Conservation (phyloP, 177 flowering plant genomes). For the Tripterygium wilfordii region DNA sequence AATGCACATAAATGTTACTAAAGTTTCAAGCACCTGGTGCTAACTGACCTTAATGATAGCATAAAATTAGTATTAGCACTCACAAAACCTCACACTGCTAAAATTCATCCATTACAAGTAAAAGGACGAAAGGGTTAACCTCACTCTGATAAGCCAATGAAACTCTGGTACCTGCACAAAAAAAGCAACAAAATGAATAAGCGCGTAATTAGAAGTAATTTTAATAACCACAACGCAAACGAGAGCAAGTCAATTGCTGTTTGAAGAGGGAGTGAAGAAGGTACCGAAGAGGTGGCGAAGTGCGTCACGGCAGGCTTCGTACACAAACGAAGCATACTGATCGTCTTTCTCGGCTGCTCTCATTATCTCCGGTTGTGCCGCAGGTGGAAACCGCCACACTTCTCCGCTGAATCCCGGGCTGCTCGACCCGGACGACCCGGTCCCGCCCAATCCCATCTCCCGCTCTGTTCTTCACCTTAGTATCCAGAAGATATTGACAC, state of each 20-base stretch:
- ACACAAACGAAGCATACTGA: conserved; percentile 82
- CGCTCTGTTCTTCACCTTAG: no score
- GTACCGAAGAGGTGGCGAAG: conserved; percentile 86
- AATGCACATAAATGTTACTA: no score
- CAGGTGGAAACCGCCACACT: conserved; percentile 71
- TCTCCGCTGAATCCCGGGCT: no score
- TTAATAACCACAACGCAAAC: no score
- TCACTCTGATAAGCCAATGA: conserved; percentile 78
- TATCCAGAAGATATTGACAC: no score
- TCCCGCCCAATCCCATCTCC: no score
- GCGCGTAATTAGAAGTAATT: background rate
- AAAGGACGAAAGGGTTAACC: conserved; percentile 30
- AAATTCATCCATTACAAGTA: background rate
- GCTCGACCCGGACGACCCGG: no score
- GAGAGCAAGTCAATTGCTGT: background rate
- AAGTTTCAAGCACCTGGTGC: no score
- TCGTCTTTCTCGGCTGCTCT: conserved; percentile 98
- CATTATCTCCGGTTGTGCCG: conserved; percentile 97
- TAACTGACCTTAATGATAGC: no score
- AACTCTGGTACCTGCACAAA: conserved; percentile 63
- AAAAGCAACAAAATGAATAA: background rate
- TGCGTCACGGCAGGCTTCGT: conserved; percentile 97
- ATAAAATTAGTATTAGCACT: no score
- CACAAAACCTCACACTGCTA: no score
- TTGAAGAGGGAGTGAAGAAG: background rate